phyloP scores from a whole-genome alignment of 176 grass and related monocot genomes.

The Oryza glumipatula region DNA sequence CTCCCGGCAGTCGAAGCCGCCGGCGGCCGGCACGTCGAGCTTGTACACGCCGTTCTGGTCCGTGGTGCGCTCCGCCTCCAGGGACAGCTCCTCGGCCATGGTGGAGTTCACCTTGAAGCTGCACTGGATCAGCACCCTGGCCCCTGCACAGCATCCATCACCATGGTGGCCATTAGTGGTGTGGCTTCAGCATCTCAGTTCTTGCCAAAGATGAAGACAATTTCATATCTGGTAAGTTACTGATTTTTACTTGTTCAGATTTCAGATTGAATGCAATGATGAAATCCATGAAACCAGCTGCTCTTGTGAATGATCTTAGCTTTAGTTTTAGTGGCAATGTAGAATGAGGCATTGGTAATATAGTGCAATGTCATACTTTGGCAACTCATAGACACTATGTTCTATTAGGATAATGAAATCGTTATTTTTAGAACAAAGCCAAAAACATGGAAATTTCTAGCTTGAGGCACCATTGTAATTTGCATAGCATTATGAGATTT shows the following conservation, averaged over 20 bases:
- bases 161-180: not conserved
- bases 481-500: not conserved
- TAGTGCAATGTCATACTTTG: not conserved
- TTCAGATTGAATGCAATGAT: not conserved
- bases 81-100: constrained; percentile 66
- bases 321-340: constrained; percentile 8
- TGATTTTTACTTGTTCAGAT: not conserved
- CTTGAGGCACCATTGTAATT: not conserved
- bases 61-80: constrained; percentile 84
- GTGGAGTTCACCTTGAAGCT: constrained; percentile 82
- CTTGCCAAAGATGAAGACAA: not conserved
- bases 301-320: not conserved
- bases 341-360: not conserved
- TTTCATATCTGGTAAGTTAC: not conserved
- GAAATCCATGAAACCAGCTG: not conserved
- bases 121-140: constrained; percentile 73
- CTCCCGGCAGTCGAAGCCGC: constrained; percentile 83
- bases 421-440: too few relatives aligned
- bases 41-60: constrained; percentile 94
- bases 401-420: not conserved
- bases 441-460: not conserved
- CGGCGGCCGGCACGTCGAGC: constrained; percentile 80
- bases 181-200: not conserved
- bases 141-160: constrained; percentile 48
- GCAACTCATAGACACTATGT: not conserved